A percentile compares a stretch with the other conserved stretches of the same genome.
Evolutionary conservation across 2,329 filamentous ascomycete genomes (phyloP).

Genomic region (Lachnellula occidentalis): DNA sequence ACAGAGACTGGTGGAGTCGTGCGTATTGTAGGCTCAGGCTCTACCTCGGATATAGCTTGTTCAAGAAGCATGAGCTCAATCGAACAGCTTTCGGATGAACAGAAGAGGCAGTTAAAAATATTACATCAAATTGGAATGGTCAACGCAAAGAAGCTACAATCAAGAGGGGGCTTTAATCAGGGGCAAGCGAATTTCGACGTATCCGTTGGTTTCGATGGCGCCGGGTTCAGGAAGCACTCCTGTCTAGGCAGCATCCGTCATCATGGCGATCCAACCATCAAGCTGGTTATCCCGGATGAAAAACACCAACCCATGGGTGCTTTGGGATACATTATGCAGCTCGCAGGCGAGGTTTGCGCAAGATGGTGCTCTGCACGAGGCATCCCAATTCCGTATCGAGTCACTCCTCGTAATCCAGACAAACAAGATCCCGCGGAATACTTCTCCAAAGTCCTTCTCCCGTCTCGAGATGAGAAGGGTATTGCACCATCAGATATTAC

Average conservation of each 20-base stretch:
- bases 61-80: slow-evolving; percentile 39
- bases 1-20: background rate
- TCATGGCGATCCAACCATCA: slow-evolving; percentile 25
- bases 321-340: slow-evolving; percentile 47
- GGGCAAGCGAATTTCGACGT: slow-evolving; percentile 1
- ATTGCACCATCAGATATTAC: slow-evolving; percentile 6
- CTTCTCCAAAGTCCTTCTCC: slow-evolving; percentile 18
- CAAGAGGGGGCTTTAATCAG: slow-evolving; percentile 9
- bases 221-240: background rate
- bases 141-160: slow-evolving; percentile 9
- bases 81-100: slow-evolving; percentile 37
- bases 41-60: slow-evolving; percentile 15
- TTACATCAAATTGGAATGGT: slow-evolving; percentile 45
- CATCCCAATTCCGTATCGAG: slow-evolving; percentile 54
- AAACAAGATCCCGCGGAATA: slow-evolving; percentile 23
- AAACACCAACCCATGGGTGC: background rate
- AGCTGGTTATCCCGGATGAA: slow-evolving; percentile 8
- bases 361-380: slow-evolving; percentile 53
- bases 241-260: slow-evolving; percentile 3
- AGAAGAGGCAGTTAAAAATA: slow-evolving; percentile 42
- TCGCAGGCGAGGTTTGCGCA: slow-evolving; percentile 57
- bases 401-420: slow-evolving; percentile 24
- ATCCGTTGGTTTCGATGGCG: slow-evolving; percentile 15
- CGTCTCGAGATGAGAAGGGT: slow-evolving; percentile 17
- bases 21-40: slow-evolving; percentile 13